Base-by-base conservation (phyloP, 169 alveolate genomes). In the Plasmodium fragile region DNA sequence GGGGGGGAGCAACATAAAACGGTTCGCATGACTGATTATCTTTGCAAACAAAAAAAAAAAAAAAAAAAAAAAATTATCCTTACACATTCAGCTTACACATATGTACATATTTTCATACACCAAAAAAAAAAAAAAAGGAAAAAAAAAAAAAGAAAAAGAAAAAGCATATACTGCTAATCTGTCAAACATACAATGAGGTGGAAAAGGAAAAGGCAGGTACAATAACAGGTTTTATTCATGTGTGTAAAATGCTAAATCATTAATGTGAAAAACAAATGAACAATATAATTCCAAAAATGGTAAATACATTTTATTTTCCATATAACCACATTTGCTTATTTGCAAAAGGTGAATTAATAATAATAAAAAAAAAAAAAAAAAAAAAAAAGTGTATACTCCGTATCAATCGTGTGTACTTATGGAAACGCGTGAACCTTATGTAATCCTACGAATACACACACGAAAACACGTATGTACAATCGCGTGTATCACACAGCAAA, bases 201-300 rank as follows among this genome's bases (percentile, higher is more conserved):
- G 43, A 39, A 82, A 39, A 25, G 2, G 36, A 22, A 43, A 69
- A 18, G 69, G 69, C 4, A 43, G 28, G 52, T 55, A 36, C 41
- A 81, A 25, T 49, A 28, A 32, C 34, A 39, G 77, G n/a, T 32
- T 81, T 81, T 59, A 5, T 49, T 52, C 55, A 30, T 81, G 55
- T 81, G 55, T 81, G 78, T 16, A 55, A 81, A 81, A 53, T 36
- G 53, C 43, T 55, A 81, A 81, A 81, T 55, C 77, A 49, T 53
- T 4, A 52, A 30, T 81, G 80, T 81, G 39, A 45, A 81, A 81
- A 53, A 55, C 59, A 81, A 81, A 81, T 28, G 39, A 81, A 81
- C 22, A 55, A 81, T 81, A 52, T 39, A 53, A 81, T 53, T 81
- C 77, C 65, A 81, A 53, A 52, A 22, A 32, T 81, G 59, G 4